A percentile compares a stretch with the other conserved stretches of the same genome.
These are phyloP conservation scores for Ziziphus jujuba DNA, from an alignment of 306 rosid genomes.

Conservation along the genomic window DNA sequence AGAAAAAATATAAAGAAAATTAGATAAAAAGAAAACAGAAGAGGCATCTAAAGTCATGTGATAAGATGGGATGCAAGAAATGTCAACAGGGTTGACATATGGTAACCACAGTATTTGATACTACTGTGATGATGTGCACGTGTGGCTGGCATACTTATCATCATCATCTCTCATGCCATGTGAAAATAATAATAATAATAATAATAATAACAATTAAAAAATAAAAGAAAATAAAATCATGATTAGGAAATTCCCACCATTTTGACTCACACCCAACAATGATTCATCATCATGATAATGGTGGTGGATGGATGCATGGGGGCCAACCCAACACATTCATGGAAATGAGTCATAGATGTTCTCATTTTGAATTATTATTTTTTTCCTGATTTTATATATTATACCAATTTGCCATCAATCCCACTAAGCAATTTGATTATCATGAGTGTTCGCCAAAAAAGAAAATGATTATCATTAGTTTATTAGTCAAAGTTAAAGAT, in stretches of 20 bases:
- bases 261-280: conserved; percentile 58
- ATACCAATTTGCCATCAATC: conserved; percentile 22
- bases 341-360: conserved; percentile 27
- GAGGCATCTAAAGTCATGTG: conserved; percentile 32
- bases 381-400: background rate
- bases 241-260: conserved; percentile 50
- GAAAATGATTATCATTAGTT: conserved; percentile 17
- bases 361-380: background rate
- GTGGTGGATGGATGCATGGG: conserved; percentile 28
- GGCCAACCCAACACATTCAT: conserved; percentile 43
- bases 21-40: conserved; percentile 1
- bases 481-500: conserved; percentile 28
- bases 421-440: conserved; percentile 46
- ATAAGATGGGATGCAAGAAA: conserved; percentile 31
- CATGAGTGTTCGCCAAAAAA: too few relatives aligned
- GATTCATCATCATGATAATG: conserved; percentile 39
- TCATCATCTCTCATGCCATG: conserved; percentile 45
- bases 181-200: too few relatives aligned
- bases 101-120: conserved; percentile 36
- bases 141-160: conserved; percentile 58
- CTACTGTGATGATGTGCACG: conserved; percentile 76
- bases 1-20: background rate
- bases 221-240: conserved; percentile 1
- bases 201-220: too few relatives aligned
- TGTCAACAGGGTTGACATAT: conserved; percentile 79